phyloP scores from a whole-genome alignment of 2,329 filamentous ascomycete genomes.

The Colletotrichum caudatum region DNA sequence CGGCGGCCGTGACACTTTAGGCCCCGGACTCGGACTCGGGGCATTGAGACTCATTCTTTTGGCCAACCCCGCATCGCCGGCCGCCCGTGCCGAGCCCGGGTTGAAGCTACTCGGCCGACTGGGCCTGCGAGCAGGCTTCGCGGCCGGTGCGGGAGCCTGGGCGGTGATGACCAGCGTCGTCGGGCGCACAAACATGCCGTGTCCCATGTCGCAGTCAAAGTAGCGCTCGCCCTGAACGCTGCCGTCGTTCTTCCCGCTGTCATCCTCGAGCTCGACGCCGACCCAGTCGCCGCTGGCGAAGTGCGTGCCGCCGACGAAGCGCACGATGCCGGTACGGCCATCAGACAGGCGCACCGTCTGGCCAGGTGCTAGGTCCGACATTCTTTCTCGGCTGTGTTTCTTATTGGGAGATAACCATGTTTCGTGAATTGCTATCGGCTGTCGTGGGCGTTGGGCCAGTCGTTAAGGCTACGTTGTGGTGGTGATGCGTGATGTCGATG shows the following conservation, averaged over 20 bases:
- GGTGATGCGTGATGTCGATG: slow-evolving; percentile 22
- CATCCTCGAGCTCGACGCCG: slow-evolving; percentile 86
- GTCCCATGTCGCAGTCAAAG: slow-evolving; percentile 83
- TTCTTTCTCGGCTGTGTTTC: slow-evolving; percentile 49
- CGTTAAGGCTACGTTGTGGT: slow-evolving; percentile 21
- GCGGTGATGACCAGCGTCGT: slow-evolving; percentile 72
- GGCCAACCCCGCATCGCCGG: slow-evolving; percentile 64
- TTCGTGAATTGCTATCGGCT: slow-evolving; percentile 28
- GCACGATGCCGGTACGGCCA: slow-evolving; percentile 80
- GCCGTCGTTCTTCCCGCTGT: slow-evolving; percentile 93
- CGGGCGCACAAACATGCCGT: slow-evolving; percentile 87
- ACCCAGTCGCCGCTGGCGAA: slow-evolving; percentile 90
- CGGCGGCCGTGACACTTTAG: slow-evolving; percentile 66
- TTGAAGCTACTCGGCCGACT: slow-evolving; percentile 65
- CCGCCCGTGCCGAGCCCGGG: slow-evolving; percentile 54
- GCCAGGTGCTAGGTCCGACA: slow-evolving; percentile 72
- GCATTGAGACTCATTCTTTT: slow-evolving; percentile 79
- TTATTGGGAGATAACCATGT: slow-evolving; percentile 35
- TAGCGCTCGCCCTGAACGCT: slow-evolving; percentile 89
- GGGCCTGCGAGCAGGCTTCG: slow-evolving; percentile 55
- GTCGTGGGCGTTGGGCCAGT: slow-evolving; percentile 23
- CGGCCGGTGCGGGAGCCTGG: slow-evolving; percentile 53
- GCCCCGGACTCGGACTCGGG: slow-evolving; percentile 77
- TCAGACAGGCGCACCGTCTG: slow-evolving; percentile 84
- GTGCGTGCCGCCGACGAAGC: slow-evolving; percentile 82